Base-by-base conservation (phyloP, 2,329 filamentous ascomycete genomes). In the Fusarium begoniae region DNA sequence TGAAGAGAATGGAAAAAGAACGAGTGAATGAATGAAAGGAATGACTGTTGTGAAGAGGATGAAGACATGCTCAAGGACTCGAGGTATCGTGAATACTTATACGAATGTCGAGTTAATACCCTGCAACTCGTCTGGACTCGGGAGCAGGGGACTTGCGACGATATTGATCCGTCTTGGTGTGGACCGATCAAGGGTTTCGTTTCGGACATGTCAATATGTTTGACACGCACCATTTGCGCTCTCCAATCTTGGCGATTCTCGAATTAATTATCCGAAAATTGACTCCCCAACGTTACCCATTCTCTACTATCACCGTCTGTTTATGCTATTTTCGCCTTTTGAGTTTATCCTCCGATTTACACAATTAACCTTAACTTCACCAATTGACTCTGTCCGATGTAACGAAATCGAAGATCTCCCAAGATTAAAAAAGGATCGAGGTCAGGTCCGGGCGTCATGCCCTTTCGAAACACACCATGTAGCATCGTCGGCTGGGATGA, bases 401-500 rank as follows among this genome's bases (percentile, higher is more conserved):
- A 59, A 59, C 56, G 6, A 24, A 38, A 63, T 61, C 54, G 35
- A 20, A 56, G 37, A 66, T 48, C 63, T 5, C 22, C 32, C 40
- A 30, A 68, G 14, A 68, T 68, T 68, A 62, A 43, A 70, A 41
- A 53, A 54, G 69, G 58, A 47, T 47, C 58, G 50, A 69, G 17
- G 50, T 28, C 40, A 44, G 57, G 57, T 45, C 65, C 51, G 55
- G 59, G 55, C 43, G 47, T 74, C 24, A 72, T 66, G 72, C 68
- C 40, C 43, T 72, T 69, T 75, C 60, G 72, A 74, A 73, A 74
- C 72, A 59, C 51, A 37, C 38, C 17, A 41, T 45, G 72, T 74
- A 75, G 60, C 72, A 74, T 75, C 64, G 72, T 59, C 68, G n/a
- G 56, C 53, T 28, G 24, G 72, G 72, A 74, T 72, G 18, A 22